Base-by-base conservation (phyloP, 2,329 filamentous ascomycete species). In the Pseudocercospora macadamiae region DNA sequence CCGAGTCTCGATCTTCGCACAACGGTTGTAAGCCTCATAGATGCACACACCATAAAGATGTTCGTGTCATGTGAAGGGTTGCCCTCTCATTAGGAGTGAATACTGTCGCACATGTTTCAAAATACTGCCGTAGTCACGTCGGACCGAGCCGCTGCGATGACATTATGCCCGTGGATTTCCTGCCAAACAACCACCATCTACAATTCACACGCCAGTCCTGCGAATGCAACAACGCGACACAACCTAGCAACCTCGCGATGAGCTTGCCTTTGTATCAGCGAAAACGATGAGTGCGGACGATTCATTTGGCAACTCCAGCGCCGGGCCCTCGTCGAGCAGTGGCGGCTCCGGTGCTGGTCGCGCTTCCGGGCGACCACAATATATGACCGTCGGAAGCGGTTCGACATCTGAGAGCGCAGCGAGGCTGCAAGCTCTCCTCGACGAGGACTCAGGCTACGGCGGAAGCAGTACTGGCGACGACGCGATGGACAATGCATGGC, bases 371-470 rank as follows among this genome's bases (percentile, higher is more conserved):
- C 69, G 76, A 61, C 89, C 89, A 51, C 82, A 86, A 59, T 97
- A 93, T 76, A 90, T 96, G 88, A 96, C 91, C 4, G 90, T 97
- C 51, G 93, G 93, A 58, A 86, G 83, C 65, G 93, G 93, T 54
- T 87, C 88, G 55, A 87, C 89, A 19, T 93, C 93, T 18, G 87
- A 91, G 71, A 90, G 91, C 73, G 93, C 91, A 34, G 85, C 89
- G 26, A 87, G 87, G 55, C 81, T 97, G 36, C 90, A 95, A 75
- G 86, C 88, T 16, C 84, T 96, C 68, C 80, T 97, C 55, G 91
- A 96, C 62, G 80, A 86, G 58, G 95, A 99, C 73, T 97, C 93
- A 16, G 95, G 93, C 5, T 97, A 97, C 71, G 93, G 91, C 55
- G 89, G 89, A 44, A 96, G 91, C 73, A 82, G 89, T 51, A 80